Base-by-base conservation (phyloP, 495 filamentous ascomycete genomes). In the Hypoxylon lenormandii region DNA sequence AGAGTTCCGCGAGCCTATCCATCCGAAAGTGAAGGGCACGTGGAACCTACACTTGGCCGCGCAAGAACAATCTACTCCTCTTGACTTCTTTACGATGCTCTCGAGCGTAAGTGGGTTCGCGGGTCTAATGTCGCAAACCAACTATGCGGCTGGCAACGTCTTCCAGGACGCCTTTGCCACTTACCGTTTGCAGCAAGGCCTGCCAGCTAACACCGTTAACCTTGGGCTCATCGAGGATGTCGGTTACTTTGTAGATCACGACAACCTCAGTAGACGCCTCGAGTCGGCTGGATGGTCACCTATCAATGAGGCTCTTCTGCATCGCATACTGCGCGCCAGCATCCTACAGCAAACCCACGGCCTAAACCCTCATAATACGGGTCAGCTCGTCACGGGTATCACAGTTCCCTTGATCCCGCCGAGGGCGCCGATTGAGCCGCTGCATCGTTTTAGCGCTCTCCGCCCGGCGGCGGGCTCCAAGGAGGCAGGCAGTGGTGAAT, bases 31-130 rank as follows among this genome's bases (percentile, higher is more conserved):
- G 1, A 60, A 79, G 18, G 86, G 83, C 0, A 75, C 79, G 0
- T 81, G 82, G 81, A 83, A 89, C 66, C 72, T 90, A 21, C 87
- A 90, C 65, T 59, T 82, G 13, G 58, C 65, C 0, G 76, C 42
- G 88, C 23, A 78, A 3, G n/a, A 50, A 60, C 72, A 37, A 70
- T 72, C 58, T 59, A 33, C 38, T 63, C 0, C 80, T 11, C 79
- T 90, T 1, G 88, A 90, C 60, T 91, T 91, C 78, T 90, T 91
- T 74, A 76, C 88, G 13, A 78, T 81, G 40, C 79, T 90, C 11
- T 88, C 86, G 4, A 89, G 86, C 1, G 76, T 87, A 0, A 78
- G 84, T 5, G 86, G 84, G 12, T 71, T 84, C 2, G 73, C n/a
- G 88, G 89, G 5, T 83, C 76, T 56, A 73, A 78, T 30, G 83